These are phyloP conservation scores for Takakia lepidozioides DNA, from an alignment of 225 moss, liverwort and hornwort species.

Conservation along the genomic window DNA sequence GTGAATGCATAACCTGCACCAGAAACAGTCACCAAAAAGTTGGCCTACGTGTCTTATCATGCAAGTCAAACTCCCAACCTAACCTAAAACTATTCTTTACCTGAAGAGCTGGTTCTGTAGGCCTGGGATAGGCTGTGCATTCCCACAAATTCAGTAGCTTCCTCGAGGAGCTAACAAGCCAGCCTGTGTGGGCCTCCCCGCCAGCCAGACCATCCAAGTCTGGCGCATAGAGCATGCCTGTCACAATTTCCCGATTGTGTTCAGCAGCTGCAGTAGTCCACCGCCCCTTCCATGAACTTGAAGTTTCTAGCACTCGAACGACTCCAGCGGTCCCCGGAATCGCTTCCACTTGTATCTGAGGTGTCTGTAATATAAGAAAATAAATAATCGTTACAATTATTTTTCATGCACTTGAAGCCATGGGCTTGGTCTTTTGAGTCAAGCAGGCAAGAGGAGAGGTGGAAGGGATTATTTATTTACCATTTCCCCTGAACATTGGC, in stretches of 20 bases:
- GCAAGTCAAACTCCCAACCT: no score
- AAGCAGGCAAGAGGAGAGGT: not conserved
- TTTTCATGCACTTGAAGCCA: not conserved
- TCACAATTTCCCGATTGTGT: slow-evolving; percentile 56
- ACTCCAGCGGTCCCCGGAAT: slow-evolving; percentile 30
- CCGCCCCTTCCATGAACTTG: slow-evolving; percentile 47
- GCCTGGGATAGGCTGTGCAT: slow-evolving; percentile 41
- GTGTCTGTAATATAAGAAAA: slow-evolving; percentile 18
- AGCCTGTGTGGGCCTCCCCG: slow-evolving; percentile 52
- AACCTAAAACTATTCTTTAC: no score
- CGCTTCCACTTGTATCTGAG: slow-evolving; percentile 22
- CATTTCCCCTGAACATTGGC: no score
- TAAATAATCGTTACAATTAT: not conserved
- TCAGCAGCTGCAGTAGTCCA: slow-evolving; percentile 60
- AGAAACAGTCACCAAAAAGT: no score
- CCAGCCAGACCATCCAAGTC: slow-evolving; percentile 61
- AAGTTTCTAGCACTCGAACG: slow-evolving; percentile 28
- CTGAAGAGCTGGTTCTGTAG: slow-evolving; percentile 55
- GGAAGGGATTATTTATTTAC: no score
- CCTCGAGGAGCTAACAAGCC: slow-evolving; percentile 64
- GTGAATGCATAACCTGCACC: slow-evolving; percentile 68
- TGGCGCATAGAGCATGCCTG: slow-evolving; percentile 42
- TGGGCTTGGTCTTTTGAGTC: not conserved
- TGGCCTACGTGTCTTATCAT: no score
- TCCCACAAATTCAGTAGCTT: slow-evolving; percentile 63